Conservation (phyloP, 805 yeast genomes). For the Ogataea polymorpha region DNA sequence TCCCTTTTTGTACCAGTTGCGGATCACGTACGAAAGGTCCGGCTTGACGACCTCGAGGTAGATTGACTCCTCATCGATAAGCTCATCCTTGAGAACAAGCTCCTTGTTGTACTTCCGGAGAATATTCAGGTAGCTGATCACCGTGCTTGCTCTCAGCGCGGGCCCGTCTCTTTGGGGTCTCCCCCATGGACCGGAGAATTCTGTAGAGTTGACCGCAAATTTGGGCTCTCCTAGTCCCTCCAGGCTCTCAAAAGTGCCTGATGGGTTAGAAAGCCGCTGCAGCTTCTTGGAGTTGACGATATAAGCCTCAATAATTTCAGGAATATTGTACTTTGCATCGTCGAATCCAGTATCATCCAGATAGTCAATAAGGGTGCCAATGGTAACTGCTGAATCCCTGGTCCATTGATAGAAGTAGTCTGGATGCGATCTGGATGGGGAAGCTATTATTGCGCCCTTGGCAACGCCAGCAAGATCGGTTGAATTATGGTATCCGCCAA, state of each 20-base stretch:
- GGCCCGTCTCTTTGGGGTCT: slow-evolving; percentile 97
- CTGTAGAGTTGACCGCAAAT: slow-evolving; percentile 60
- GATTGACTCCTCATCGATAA: slow-evolving; percentile 34
- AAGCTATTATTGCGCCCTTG: slow-evolving; percentile 76
- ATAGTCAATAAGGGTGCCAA: slow-evolving; percentile 57
- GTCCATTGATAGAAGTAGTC: slow-evolving; percentile 89
- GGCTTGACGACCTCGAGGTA: slow-evolving; percentile 56
- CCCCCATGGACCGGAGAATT: slow-evolving; percentile 77
- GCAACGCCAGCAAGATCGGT: slow-evolving; percentile 39
- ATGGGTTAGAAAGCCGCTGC: slow-evolving; percentile 66
- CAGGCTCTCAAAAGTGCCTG: slow-evolving; percentile 56
- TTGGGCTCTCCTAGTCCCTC: slow-evolving; percentile 88
- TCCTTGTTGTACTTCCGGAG: slow-evolving; percentile 33
- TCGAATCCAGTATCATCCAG: slow-evolving; percentile 41
- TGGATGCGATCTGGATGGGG: slow-evolving; percentile 70
- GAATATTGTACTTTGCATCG: slow-evolving; percentile 20
- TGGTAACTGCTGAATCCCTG: slow-evolving; percentile 83
- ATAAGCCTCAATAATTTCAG: slow-evolving; percentile 50
- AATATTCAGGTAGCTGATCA: slow-evolving; percentile 50
- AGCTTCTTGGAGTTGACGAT: slow-evolving; percentile 53
- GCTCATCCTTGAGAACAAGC: slow-evolving; percentile 30
- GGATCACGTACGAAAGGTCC: slow-evolving; percentile 63
- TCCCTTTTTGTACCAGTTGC: slow-evolving; percentile 61
- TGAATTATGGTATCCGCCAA: slow-evolving; percentile 46
- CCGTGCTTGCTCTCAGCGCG: slow-evolving; percentile 69